Percentiles rank a stretch among this genome's conserved stretches.
These are phyloP conservation scores for Leccinum olivaceopallidum DNA, from an alignment of 768 basidiomycete genomes.

Conservation along the genomic window DNA sequence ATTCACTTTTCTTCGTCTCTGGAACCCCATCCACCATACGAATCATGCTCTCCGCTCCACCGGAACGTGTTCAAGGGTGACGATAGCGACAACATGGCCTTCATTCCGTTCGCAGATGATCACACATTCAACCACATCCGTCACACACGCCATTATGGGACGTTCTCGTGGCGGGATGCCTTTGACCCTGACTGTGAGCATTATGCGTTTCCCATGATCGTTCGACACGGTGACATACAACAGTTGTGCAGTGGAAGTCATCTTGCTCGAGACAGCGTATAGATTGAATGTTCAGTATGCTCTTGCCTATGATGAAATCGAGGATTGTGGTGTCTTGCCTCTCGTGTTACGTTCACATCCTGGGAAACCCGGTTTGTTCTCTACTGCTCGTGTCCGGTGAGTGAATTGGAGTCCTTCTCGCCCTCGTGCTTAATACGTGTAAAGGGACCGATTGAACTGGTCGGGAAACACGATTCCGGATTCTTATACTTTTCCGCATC, in stretches of 20 bases:
- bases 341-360: constrained; percentile 32
- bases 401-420: constrained; percentile 23
- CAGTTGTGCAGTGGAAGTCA: constrained; percentile 43
- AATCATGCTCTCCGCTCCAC: constrained; percentile 52
- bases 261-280: constrained; percentile 49
- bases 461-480: constrained; percentile 25
- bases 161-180: constrained; percentile 52
- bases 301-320: constrained; percentile 46
- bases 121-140: constrained; percentile 43
- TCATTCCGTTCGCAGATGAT: constrained; percentile 66
- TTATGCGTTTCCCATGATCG: not conserved
- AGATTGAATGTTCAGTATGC: constrained; percentile 40
- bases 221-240: constrained; percentile 24
- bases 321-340: constrained; percentile 49
- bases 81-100: constrained; percentile 56
- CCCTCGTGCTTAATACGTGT: constrained; percentile 6
- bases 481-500: constrained; percentile 14
- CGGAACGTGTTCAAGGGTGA: constrained; percentile 55
- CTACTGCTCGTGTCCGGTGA: constrained; percentile 24
- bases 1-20: constrained; percentile 13
- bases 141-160: constrained; percentile 44
- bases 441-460: constrained; percentile 36
- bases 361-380: constrained; percentile 30
- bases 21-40: constrained; percentile 45
- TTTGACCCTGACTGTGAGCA: constrained; percentile 44